Base-by-base conservation (phyloP, 2,329 filamentous ascomycete genomes). In the Myrmaecium sp. region DNA sequence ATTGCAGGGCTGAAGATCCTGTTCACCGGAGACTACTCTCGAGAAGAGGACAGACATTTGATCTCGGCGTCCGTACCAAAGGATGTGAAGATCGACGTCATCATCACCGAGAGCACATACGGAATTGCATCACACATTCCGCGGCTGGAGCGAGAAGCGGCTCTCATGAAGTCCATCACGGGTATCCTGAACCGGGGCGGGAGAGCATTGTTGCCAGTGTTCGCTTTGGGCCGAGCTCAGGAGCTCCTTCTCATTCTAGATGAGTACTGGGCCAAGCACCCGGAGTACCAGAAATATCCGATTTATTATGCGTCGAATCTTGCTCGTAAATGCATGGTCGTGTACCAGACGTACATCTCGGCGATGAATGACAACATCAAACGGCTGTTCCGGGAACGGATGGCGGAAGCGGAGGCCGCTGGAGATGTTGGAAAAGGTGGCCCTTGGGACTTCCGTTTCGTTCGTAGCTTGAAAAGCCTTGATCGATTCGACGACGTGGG, bases 321-420 rank as follows among this genome's bases (percentile, higher is more conserved):
- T 21, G 89, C 89, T 1, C 66, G 86, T 35, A 89, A 93, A 53
- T 98, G 89, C 57, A 98, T 98, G 89, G 70, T 94, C 16, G 83
- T 95, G 3, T 98, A 98, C 47, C 89, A 95, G 50, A 98, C 89
- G 2, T 98, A 95, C 43, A 82, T 95, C 25, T 82, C 84, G 25
- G 83, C 84, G 29, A 98, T 98, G 89, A 98, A 98, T 49, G 86
- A 95, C 45, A 95, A 94, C 43, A 95, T 98, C 60, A 94, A 93
- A 51, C 71, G 81, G 7, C 67, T 93, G n/a, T 94, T 94, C 54
- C 68, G 78, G 28, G 83, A 91, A 51, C 73, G 82, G 25, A 91
- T 93, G 71, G 82, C 81, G 4, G 82, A 92, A 48, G 80, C 82
- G 6, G 81, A 92, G 48, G 75, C 77, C 0, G 74, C 72, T 17